Conservation (phyloP, 1,139 yeast species). For the Kodamaea ohmeri region DNA sequence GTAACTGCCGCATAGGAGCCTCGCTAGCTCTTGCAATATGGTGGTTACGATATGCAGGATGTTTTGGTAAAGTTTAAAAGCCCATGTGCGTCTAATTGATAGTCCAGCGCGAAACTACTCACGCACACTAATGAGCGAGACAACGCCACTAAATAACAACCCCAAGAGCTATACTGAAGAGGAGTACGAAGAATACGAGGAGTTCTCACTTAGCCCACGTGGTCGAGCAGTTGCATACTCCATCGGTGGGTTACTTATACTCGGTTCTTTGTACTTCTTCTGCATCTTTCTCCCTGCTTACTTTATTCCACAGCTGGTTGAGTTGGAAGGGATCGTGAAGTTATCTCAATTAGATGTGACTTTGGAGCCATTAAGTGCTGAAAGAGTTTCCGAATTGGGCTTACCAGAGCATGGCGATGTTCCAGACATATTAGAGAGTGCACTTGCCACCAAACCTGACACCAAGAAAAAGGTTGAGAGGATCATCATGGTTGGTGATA, state of each 20-base stretch:
- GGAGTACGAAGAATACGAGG: constrained; percentile 19
- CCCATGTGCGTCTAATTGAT: constrained; percentile 1
- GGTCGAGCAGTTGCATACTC: constrained; percentile 17
- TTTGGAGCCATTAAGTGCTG: constrained; percentile 24
- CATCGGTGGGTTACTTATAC: constrained; percentile 19
- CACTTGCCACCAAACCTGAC: neutral
- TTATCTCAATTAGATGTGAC: constrained; percentile 25
- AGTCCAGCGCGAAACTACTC: neutral
- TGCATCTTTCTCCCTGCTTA: constrained; percentile 32
- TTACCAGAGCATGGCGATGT: too few species aligned
- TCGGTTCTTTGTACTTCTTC: constrained; percentile 29
- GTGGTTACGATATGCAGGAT: constrained; percentile 2
- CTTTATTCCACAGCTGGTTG: constrained; percentile 35
- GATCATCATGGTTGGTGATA: constrained; percentile 75
- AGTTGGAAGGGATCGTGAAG: constrained; percentile 26
- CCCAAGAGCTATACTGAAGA: constrained; percentile 13
- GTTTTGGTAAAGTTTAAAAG: neutral
- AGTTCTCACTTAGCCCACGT: constrained; percentile 17
- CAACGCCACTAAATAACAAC: constrained; percentile 16
- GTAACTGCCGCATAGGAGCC: too few species aligned
- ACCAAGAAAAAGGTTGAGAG: constrained; percentile 23
- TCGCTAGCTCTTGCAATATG: neutral
- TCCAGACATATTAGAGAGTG: too few species aligned
- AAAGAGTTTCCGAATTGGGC: constrained; percentile 19
- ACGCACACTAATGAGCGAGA: constrained; percentile 19